These are phyloP conservation scores for Aureobasidium sp. DNA, from an alignment of 2,329 filamentous ascomycete genomes.

Conservation along the genomic window DNA sequence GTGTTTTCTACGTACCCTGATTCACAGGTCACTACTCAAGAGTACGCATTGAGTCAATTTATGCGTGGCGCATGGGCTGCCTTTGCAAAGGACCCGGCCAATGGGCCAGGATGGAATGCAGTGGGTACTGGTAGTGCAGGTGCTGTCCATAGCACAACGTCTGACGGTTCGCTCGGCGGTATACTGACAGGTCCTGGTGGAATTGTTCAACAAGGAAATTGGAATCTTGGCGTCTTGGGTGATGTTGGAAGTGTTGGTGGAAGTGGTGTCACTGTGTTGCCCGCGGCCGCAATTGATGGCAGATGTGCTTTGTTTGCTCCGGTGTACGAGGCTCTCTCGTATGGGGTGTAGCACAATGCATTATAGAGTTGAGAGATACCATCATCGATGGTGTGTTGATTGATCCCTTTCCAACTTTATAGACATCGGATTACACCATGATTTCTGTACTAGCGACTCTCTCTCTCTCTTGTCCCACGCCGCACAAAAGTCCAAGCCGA, in stretches of 20 bases:
- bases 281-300: slow-evolving; percentile 24
- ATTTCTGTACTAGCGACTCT: too few relatives aligned
- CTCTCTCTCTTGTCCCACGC: too few relatives aligned
- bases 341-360: background rate
- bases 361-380: background rate
- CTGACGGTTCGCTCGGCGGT: slow-evolving; percentile 20
- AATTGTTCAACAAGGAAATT: slow-evolving; percentile 19
- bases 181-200: slow-evolving; percentile 19
- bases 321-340: slow-evolving; percentile 18
- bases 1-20: slow-evolving; percentile 31
- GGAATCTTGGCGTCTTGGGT: slow-evolving; percentile 24
- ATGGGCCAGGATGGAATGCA: slow-evolving; percentile 32
- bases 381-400: too few relatives aligned
- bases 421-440: too few relatives aligned
- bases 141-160: slow-evolving; percentile 21
- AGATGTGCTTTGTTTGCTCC: slow-evolving; percentile 23
- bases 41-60: slow-evolving; percentile 26
- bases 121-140: slow-evolving; percentile 23
- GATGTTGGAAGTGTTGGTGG: slow-evolving; percentile 21
- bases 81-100: slow-evolving; percentile 32
- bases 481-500: too few relatives aligned
- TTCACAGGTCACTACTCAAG: slow-evolving; percentile 25
- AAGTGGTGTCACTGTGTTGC: slow-evolving; percentile 27
- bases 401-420: too few relatives aligned
- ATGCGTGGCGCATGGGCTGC: slow-evolving; percentile 31